Conservation (phyloP, 805 yeast species). For the Pichia nanzhaoensis region DNA sequence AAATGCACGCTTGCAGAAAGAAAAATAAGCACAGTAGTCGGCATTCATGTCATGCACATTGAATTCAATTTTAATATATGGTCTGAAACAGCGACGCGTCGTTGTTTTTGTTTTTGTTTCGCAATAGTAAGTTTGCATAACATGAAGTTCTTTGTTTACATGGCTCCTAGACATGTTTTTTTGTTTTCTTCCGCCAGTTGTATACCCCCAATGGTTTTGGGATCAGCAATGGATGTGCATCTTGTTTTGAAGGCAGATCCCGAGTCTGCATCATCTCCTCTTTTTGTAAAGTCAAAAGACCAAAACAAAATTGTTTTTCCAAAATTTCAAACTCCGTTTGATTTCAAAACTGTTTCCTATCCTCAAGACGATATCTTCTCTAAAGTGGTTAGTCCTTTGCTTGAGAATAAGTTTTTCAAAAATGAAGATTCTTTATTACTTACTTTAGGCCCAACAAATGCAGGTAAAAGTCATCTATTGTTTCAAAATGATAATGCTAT, state of each 20-base stretch:
- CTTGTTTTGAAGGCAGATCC: slow-evolving; percentile 12
- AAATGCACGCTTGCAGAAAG: background rate
- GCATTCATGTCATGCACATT: background rate
- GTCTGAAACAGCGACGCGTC: background rate
- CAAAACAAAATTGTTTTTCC: slow-evolving; percentile 22
- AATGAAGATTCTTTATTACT: slow-evolving; percentile 38
- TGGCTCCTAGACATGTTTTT: background rate
- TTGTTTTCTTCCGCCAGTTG: background rate
- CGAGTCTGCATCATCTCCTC: background rate
- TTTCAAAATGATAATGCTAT: slow-evolving; percentile 27
- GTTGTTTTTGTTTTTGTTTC: background rate
- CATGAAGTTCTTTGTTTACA: slow-evolving; percentile 2
- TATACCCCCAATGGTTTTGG: slow-evolving; percentile 1
- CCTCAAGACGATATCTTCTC: slow-evolving; percentile 15
- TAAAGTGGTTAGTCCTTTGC: slow-evolving; percentile 28
- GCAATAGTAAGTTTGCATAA: no score
- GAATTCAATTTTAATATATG: no score
- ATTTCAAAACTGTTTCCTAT: slow-evolving; percentile 19
- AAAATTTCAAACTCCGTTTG: slow-evolving; percentile 23
- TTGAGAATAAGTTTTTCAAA: slow-evolving; percentile 26
- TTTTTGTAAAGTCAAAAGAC: slow-evolving; percentile 15
- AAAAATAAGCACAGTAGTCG: no score
- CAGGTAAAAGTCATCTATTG: slow-evolving; percentile 40
- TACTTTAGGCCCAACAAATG: slow-evolving; percentile 47
- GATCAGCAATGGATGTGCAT: slow-evolving; percentile 11